These are phyloP conservation scores for Penicillium coffeae DNA, from an alignment of 495 filamentous ascomycete genomes.

Conservation along the genomic window DNA sequence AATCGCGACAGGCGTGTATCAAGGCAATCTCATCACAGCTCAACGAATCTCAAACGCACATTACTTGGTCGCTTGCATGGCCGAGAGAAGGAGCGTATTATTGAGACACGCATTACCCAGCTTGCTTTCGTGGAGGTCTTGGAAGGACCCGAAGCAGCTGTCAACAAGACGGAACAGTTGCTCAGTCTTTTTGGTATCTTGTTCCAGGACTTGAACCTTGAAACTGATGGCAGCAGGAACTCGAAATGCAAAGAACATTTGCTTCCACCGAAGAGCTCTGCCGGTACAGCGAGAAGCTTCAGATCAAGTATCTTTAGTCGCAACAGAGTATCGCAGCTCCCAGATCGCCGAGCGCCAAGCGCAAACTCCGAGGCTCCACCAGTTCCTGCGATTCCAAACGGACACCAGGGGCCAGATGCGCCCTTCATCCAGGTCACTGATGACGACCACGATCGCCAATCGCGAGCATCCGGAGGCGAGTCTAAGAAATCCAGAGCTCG, in stretches of 20 bases:
- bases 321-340: constrained; percentile 35
- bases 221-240: constrained; percentile 19
- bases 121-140: constrained; percentile 76
- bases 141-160: constrained; percentile 76
- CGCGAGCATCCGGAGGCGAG: constrained; percentile 31
- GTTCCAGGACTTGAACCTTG: constrained; percentile 57
- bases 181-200: constrained; percentile 74
- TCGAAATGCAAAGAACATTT: constrained; percentile 23
- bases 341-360: constrained; percentile 23
- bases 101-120: constrained; percentile 94
- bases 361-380: constrained; percentile 11
- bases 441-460: constrained; percentile 29
- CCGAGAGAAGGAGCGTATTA: constrained; percentile 72
- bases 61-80: constrained; percentile 69
- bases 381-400: constrained; percentile 17
- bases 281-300: constrained; percentile 67
- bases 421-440: constrained; percentile 50
- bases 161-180: constrained; percentile 78
- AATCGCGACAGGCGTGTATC: constrained; percentile 31
- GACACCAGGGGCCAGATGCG: constrained; percentile 21
- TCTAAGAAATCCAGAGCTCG: constrained; percentile 48
- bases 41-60: constrained; percentile 31
- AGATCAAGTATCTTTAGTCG: constrained; percentile 72
- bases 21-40: constrained; percentile 23
- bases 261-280: constrained; percentile 63